These are phyloP conservation scores for Colletotrichum gloeosporioides DNA, from an alignment of 2,329 filamentous ascomycete genomes.

Conservation along the genomic window DNA sequence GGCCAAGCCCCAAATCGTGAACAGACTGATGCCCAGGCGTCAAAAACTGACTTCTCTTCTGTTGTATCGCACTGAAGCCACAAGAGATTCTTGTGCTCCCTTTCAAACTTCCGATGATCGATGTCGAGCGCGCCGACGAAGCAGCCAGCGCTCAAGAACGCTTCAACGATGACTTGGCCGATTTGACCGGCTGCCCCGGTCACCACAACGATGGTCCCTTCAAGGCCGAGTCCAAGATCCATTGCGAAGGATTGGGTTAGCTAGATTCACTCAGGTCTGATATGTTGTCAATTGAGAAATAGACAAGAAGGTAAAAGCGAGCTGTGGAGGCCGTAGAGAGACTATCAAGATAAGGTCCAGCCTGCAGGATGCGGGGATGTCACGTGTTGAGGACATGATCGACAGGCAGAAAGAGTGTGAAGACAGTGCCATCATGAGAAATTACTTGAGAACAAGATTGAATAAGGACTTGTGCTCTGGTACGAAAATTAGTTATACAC, in stretches of 20 bases:
- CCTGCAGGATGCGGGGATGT: neutral
- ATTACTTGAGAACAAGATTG: neutral
- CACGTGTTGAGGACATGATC: neutral
- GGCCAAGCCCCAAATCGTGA: too few species aligned
- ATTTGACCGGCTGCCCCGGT: neutral
- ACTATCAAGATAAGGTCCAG: neutral
- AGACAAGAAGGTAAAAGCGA: too few species aligned
- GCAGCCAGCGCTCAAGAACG: neutral
- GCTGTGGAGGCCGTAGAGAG: accelerated
- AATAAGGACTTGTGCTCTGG: too few species aligned
- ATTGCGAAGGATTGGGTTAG: neutral
- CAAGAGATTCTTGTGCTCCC: accelerated
- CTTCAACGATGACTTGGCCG: neutral
- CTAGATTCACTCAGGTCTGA: accelerated
- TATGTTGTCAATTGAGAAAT: too few species aligned
- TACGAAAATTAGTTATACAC: too few species aligned
- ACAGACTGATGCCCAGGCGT: too few species aligned
- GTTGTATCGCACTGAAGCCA: accelerated
- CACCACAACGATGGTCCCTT: accelerated
- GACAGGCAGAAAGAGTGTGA: too few species aligned
- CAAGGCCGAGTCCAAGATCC: neutral
- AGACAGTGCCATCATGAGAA: neutral
- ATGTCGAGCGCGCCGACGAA: neutral
- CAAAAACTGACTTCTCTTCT: accelerated
- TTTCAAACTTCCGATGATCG: accelerated